Conservation (phyloP, 2,329 filamentous ascomycete genomes). For the Colletotrichum gloeosporioides region DNA sequence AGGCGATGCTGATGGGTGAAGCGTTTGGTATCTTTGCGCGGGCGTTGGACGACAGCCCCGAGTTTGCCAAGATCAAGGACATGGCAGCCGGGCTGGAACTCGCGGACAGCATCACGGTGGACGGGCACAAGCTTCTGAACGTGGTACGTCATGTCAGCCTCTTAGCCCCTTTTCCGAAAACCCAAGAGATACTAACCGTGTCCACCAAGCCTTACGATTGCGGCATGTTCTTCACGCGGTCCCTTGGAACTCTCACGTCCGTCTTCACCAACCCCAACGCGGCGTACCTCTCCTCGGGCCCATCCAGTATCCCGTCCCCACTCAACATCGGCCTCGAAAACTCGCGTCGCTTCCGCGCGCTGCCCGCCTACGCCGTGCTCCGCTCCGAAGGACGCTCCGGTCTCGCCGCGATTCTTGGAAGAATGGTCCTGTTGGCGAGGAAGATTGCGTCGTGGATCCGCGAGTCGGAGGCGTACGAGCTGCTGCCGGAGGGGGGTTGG, state of each 20-base stretch:
- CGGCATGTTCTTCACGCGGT: constrained; percentile 83
- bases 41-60: constrained; percentile 59
- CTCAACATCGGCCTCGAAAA: constrained; percentile 90
- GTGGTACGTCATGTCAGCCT: constrained; percentile 58
- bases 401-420: constrained; percentile 70
- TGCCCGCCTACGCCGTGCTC: constrained; percentile 87
- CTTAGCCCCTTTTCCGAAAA: neutral
- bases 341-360: constrained; percentile 85
- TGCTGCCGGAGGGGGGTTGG: constrained; percentile 60
- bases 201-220: constrained; percentile 78
- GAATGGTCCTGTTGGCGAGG: constrained; percentile 76
- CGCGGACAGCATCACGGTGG: constrained; percentile 85
- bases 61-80: constrained; percentile 60
- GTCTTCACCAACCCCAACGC: constrained; percentile 88
- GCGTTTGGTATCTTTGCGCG: constrained; percentile 88
- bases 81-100: constrained; percentile 73
- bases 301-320: constrained; percentile 71
- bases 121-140: constrained; percentile 92
- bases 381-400: constrained; percentile 75
- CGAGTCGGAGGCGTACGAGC: constrained; percentile 66
- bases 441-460: constrained; percentile 68
- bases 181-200: neutral
- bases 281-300: constrained; percentile 68
- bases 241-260: constrained; percentile 59
- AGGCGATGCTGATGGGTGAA: constrained; percentile 21